Percentiles rank a stretch among this genome's conserved stretches.
Conservation (phyloP, 805 yeast species). For the Saturnispora ahearnii region DNA sequence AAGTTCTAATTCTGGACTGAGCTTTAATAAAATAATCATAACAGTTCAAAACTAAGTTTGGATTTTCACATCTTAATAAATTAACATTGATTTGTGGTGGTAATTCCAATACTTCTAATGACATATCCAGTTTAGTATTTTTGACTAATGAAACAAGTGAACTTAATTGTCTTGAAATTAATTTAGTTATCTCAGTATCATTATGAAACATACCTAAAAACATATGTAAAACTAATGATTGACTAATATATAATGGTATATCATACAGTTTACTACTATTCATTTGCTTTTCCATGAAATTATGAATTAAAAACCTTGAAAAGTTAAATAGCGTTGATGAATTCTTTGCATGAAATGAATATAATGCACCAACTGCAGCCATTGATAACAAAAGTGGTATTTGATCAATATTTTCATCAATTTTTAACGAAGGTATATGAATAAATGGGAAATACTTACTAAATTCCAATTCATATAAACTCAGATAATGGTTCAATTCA, state of each 20-base stretch:
- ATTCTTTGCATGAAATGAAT: constrained; percentile 69
- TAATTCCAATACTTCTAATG: constrained; percentile 36
- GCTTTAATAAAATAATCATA: constrained; percentile 46
- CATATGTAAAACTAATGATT: constrained; percentile 46
- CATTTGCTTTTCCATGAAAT: constrained; percentile 47
- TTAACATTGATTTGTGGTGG: constrained; percentile 32
- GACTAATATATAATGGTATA: constrained; percentile 48
- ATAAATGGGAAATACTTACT: constrained; percentile 78
- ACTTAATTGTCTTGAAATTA: constrained; percentile 43
- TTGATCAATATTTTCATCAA: constrained; percentile 39
- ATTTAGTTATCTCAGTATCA: constrained; percentile 40
- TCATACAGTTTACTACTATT: constrained; percentile 40
- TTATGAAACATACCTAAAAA: constrained; percentile 49
- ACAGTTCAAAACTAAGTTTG: constrained; percentile 29
- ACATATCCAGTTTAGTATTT: constrained; percentile 43
- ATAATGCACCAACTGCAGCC: constrained; percentile 85
- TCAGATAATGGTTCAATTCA: constrained; percentile 68
- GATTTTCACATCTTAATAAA: constrained; percentile 11
- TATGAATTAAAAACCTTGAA: constrained; percentile 57
- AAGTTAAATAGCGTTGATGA: constrained; percentile 64
- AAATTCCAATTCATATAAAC: constrained; percentile 69
- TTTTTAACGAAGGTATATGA: constrained; percentile 55
- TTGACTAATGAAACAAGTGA: constrained; percentile 47
- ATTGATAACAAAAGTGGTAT: constrained; percentile 67
- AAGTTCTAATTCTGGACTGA: constrained; percentile 47